A percentile compares a stretch with the other conserved stretches of the same genome.
phyloP scores from a whole-genome alignment of 1,139 yeast genomes.

The Diutina rugosa region DNA sequence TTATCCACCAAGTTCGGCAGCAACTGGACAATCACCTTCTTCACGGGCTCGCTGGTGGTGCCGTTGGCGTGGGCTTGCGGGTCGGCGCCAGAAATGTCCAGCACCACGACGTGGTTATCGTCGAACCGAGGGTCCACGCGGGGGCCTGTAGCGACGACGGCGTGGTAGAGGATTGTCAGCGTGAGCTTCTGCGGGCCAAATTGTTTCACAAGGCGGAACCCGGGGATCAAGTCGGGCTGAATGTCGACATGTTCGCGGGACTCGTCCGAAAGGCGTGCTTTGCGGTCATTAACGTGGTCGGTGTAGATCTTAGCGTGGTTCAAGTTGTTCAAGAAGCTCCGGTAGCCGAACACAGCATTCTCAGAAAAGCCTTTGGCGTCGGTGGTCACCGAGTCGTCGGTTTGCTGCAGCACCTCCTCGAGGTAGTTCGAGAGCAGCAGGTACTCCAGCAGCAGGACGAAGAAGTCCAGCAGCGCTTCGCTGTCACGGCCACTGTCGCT shows the following conservation, averaged over 20 bases:
- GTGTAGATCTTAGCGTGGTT: slow-evolving; percentile 14
- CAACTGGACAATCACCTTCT: slow-evolving; percentile 13
- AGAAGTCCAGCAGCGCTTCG: background rate
- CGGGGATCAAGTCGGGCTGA: slow-evolving; percentile 11
- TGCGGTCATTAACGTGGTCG: slow-evolving; percentile 11
- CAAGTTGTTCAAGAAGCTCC: slow-evolving; percentile 16
- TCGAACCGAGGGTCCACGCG: background rate
- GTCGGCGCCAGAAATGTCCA: background rate
- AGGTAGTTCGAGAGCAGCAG: background rate
- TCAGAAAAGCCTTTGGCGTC: background rate
- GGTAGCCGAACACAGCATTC: slow-evolving; percentile 5
- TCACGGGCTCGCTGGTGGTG: slow-evolving; percentile 4
- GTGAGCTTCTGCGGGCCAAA: slow-evolving; percentile 9
- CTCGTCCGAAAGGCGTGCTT: slow-evolving; percentile 3
- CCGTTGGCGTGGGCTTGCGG: background rate
- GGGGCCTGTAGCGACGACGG: background rate
- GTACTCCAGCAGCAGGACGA: background rate
- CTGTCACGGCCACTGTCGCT: background rate
- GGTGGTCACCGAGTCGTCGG: background rate
- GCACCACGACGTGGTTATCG: background rate
- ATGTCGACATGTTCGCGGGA: slow-evolving; percentile 9
- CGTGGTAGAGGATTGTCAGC: slow-evolving; percentile 8
- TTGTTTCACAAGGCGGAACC: slow-evolving; percentile 13
- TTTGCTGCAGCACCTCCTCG: background rate
- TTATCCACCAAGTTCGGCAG: slow-evolving; percentile 13